Base-by-base conservation (phyloP, 108 stramenopile genomes). In the Cyclotella baltica region DNA sequence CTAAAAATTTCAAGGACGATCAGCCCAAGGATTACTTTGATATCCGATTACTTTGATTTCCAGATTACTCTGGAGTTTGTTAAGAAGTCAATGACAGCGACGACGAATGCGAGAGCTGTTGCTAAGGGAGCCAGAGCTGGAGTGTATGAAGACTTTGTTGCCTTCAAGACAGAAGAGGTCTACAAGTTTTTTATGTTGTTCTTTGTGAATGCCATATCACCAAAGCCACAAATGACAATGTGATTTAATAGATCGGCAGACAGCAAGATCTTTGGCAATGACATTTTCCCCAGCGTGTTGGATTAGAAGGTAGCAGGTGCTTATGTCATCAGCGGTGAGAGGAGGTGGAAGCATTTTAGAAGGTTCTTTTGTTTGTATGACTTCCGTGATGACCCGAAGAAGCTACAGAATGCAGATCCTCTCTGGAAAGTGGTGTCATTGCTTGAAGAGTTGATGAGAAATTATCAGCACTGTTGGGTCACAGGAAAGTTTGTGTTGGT, bases 401-500 rank as follows among this genome's bases (percentile, higher is more conserved):
- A 52, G 53, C 27, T 50, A 52, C 8, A 25, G 25, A 22, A 19
- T 5, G 47, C 40, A 28, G 58, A 62, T 62, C 59, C 61, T 16
- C 31, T 72, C 4, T 72, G 58, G 58, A 72, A 72, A 48, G 59
- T 72, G 9, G 56, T 4, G 4, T 4, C n/a, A 31, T 22, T 72
- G 0, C 15, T 72, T 8, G 33, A 48, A 2, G 29, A 40, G 0
- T 31, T 74, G 19, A 37, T 38, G n/a, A 65, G 37, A n/a, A 61
- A 65, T 22, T 9, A 35, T 20, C 27, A 53, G 62, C 9, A 25
- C 23, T 52, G 48, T 47, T 74, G 73, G 73, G 35, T 74, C 0
- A 51, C 51, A 37, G 76, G 76, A 55, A 72, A 78, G 30, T 35
- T 28, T 35, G 77, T 78, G 0, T 16, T 59, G 4, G 29, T 63